Evolutionary conservation across 352 stramenopile species (phyloP), one percentile per base, ranked within the genome.

Genomic region (Globisporangium yorkense): DNA sequence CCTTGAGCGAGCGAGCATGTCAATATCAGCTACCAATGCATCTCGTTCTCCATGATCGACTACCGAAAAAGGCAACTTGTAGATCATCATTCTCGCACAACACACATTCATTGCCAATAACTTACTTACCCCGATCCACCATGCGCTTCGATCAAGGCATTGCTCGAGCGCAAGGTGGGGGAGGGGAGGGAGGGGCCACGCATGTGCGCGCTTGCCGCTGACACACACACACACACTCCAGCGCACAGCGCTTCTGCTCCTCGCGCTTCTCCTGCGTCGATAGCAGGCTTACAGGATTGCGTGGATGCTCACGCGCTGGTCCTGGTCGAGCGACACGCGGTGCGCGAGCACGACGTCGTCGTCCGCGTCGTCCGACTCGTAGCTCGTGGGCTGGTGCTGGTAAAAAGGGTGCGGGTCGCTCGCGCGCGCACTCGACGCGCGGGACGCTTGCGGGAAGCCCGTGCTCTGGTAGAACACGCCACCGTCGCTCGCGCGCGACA

Each of bases 291-390:
- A 86, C n/a, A 86, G 68, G 48, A 86, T 86, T 46, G 75, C 75
- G 59, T 86, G 75, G 49, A 86, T 67, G 69, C 75, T 86, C 69
- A 83, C 71, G 31, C 75, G 75, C 50, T 83, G 71, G 15, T 78
- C 73, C 24, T 86, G 66, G 61, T 84, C 73, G 2, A 86, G 74
- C 56, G 75, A 85, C 54, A 83, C 69, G 57, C 75, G 75, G 44
- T 83, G 73, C 41, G 73, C 75, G 45, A 85, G 62, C 51, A 85
- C 73, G 3, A 85, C 75, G 46, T 85, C 75, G 62, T 83, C 63
- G 6, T 71, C 74, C 59, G 57, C 56, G 20, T 51, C 33, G 24
- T 66, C 60, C 13, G 39, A 39, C 46, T 60, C 60, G 56, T 66
- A 66, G 48, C 51, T 61, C 44, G 62, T 66, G 10, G 56, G 55